Percentiles rank a stretch among this genome's conserved stretches.
Evolutionary conservation across 2,329 filamentous ascomycete species (phyloP).

Genomic region (Arthrinium puccinioides): DNA sequence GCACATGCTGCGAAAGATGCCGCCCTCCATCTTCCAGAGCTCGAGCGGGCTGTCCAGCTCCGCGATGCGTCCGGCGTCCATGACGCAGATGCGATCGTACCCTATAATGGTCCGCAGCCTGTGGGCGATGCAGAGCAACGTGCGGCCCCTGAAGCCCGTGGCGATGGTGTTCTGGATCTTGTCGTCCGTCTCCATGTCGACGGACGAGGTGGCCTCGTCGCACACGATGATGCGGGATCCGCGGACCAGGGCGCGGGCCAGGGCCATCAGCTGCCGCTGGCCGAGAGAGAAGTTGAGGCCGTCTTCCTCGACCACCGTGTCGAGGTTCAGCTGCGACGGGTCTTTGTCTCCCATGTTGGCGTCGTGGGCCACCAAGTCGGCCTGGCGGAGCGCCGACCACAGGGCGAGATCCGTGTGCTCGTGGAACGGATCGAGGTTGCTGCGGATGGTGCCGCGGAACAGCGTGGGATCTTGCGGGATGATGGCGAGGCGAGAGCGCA

Average conservation of each 20-base stretch:
- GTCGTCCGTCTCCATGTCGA: slow-evolving; percentile 94
- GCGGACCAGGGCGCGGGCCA: slow-evolving; percentile 83
- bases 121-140: slow-evolving; percentile 87
- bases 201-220: slow-evolving; percentile 88
- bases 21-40: slow-evolving; percentile 61
- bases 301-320: slow-evolving; percentile 83
- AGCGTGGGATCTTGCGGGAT: slow-evolving; percentile 81
- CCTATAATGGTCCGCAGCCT: slow-evolving; percentile 84
- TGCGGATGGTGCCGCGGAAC: slow-evolving; percentile 72
- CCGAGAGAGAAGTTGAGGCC: slow-evolving; percentile 94
- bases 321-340: slow-evolving; percentile 66
- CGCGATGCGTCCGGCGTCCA: slow-evolving; percentile 83
- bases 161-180: slow-evolving; percentile 91
- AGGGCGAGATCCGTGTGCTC: slow-evolving; percentile 72
- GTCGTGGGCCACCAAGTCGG: slow-evolving; percentile 54
- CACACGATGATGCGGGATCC: slow-evolving; percentile 89
- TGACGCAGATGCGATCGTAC: slow-evolving; percentile 94
- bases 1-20: slow-evolving; percentile 87
- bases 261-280: slow-evolving; percentile 90
- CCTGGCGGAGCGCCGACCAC: slow-evolving; percentile 71
- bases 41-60: slow-evolving; percentile 73
- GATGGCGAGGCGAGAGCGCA: slow-evolving; percentile 70
- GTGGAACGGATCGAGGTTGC: slow-evolving; percentile 73
- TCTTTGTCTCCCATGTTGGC: slow-evolving; percentile 21
- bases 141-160: slow-evolving; percentile 76